Conservation (phyloP, 352 stramenopile species). For the Phytophthora aleatoria region DNA sequence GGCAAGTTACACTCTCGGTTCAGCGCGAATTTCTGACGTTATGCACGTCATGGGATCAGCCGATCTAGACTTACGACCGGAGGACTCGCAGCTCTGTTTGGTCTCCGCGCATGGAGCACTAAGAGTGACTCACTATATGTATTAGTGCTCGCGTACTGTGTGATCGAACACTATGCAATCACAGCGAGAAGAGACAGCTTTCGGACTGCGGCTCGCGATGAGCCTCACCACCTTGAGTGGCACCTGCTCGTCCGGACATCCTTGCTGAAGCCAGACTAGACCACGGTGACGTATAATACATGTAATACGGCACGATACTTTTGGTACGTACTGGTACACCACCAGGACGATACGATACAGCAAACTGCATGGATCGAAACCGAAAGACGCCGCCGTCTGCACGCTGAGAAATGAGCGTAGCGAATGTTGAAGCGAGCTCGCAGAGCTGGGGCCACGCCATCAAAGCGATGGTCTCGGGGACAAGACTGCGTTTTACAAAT, state of each 20-base stretch:
- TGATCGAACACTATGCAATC: conserved; percentile 13
- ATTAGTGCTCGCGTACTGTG: not conserved
- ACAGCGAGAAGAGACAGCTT: conserved; percentile 1
- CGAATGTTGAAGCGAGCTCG: conserved; percentile 28
- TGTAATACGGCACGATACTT: too few relatives aligned
- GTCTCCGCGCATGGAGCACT: not conserved
- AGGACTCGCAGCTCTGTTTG: not conserved
- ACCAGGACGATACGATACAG: too few relatives aligned
- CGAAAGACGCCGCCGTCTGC: conserved; percentile 4
- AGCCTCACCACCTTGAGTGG: too few relatives aligned
- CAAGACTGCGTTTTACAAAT: conserved; percentile 24
- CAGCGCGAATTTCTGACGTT: conserved; percentile 2
- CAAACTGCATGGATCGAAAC: too few relatives aligned
- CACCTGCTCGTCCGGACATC: not conserved
- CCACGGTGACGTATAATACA: too few relatives aligned
- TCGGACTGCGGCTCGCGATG: not conserved
- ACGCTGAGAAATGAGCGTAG: conserved; percentile 27
- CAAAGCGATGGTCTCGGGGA: conserved; percentile 23
- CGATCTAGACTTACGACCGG: conserved; percentile 11
- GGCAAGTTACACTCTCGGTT: conserved; percentile 9
- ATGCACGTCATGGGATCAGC: conserved; percentile 3
- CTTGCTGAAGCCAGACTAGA: not conserved
- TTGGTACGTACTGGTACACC: too few relatives aligned
- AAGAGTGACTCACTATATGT: not conserved
- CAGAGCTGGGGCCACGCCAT: conserved; percentile 21